A percentile compares a stretch with the other conserved stretches of the same genome.
phyloP scores from a whole-genome alignment of 2,329 filamentous ascomycete genomes.

The Fusarium graminum region DNA sequence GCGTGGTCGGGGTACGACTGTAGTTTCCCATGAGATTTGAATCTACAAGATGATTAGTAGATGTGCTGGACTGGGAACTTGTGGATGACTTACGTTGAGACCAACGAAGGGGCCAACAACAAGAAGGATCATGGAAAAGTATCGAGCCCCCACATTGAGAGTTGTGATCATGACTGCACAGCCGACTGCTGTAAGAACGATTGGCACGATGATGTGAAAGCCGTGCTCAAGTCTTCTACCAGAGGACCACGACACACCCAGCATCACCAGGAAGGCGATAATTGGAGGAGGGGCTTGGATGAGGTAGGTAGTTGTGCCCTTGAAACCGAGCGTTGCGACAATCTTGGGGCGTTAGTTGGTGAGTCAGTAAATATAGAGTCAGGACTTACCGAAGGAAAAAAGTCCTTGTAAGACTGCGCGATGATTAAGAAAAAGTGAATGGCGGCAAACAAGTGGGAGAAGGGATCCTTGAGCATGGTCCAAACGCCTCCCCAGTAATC shows the following conservation, averaged over 20 bases:
- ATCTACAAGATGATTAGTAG: not conserved
- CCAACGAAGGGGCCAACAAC: constrained; percentile 56
- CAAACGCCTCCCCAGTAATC: constrained; percentile 56
- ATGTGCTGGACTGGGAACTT: too few relatives aligned
- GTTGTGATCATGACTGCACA: constrained; percentile 60
- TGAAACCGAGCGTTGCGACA: constrained; percentile 49
- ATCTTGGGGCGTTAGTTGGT: constrained; percentile 38
- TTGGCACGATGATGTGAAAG: constrained; percentile 57
- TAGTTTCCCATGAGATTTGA: constrained; percentile 59
- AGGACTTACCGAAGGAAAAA: constrained; percentile 56
- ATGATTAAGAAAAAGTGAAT: constrained; percentile 61
- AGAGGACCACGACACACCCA: constrained; percentile 56
- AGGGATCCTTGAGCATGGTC: constrained; percentile 53
- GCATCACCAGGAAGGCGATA: constrained; percentile 57
- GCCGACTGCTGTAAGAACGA: constrained; percentile 54
- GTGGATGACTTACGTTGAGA: constrained; percentile 50
- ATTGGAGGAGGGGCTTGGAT: constrained; percentile 58
- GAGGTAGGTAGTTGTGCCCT: constrained; percentile 53
- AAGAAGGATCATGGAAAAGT: constrained; percentile 58
- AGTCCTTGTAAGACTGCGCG: constrained; percentile 58
- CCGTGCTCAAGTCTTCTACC: constrained; percentile 56
- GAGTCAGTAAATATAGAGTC: fast-evolving
- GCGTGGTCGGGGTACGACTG: constrained; percentile 56
- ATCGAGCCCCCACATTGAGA: constrained; percentile 57
- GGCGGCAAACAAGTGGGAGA: constrained; percentile 54